Percentiles rank a stretch among this genome's conserved stretches.
Evolutionary conservation across 139 green algal genomes (phyloP).

Genomic region (Haematococcus lacustris): DNA sequence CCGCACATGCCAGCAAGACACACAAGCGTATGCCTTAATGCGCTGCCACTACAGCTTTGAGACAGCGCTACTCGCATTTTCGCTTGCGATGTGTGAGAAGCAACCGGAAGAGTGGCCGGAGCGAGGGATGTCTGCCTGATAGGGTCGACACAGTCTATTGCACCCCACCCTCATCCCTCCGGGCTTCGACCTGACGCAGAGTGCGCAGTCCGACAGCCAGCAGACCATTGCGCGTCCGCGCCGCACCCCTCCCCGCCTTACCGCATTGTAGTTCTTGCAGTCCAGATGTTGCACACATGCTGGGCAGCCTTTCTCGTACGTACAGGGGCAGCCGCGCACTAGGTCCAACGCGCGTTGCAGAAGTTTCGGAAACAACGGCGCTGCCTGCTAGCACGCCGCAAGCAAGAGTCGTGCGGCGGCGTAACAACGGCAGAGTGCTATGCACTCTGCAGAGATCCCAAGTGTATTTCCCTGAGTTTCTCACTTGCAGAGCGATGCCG

Average conservation of each 20-base stretch:
- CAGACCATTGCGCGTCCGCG: background rate
- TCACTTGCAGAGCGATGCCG: conserved; percentile 65
- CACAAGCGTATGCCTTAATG: background rate
- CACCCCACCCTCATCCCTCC: background rate
- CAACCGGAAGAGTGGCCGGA: no score
- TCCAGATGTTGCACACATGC: conserved; percentile 76
- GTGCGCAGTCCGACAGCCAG: background rate
- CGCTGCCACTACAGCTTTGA: no score
- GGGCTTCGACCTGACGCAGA: background rate
- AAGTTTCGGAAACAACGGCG: conserved; percentile 60
- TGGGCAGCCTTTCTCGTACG: conserved; percentile 64
- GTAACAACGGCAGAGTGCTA: background rate
- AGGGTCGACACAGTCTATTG: background rate
- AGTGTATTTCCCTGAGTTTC: background rate
- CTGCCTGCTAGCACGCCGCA: conserved; percentile 28
- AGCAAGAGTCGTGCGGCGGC: background rate
- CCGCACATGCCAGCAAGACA: background rate
- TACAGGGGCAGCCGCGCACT: conserved; percentile 66
- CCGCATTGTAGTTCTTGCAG: conserved; percentile 83
- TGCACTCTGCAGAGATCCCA: background rate
- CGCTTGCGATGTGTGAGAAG: no score
- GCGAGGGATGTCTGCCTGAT: no score
- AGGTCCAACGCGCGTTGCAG: conserved; percentile 62
- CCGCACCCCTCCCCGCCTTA: no score
- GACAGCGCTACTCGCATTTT: no score